Evolutionary conservation across 2,329 filamentous ascomycete genomes (phyloP), one percentile per base, ranked within the genome.

Genomic region (Tympanopsis confertula): DNA sequence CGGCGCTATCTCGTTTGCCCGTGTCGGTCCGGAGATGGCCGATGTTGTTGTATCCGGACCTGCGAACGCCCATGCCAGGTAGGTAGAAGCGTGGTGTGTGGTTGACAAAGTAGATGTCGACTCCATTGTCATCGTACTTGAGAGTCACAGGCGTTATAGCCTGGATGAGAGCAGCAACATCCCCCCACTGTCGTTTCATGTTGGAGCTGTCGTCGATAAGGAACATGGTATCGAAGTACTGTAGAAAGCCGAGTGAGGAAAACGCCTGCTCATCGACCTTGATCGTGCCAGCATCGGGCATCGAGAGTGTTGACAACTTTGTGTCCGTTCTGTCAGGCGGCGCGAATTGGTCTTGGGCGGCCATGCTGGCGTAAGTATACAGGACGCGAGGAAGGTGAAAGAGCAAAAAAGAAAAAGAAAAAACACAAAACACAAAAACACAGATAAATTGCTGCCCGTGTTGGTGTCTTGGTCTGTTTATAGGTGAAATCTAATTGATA

Each of bases 41-140:
- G 41, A 49, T 46, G 39, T 49, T 40, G 42, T 48, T 48, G 35
- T 49, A 49, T 5, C 47, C 47, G 7, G 49, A 51, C 42, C 48
- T 49, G 40, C 45, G 47, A 5, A 49, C 41, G 15, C 40, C 42
- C 43, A 48, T 45, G 15, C 47, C 47, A 2, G 47, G 46, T 41
- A 49, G 45, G 42, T 47, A 48, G 20, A 48, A 35, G 15, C 36
- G 38, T 7, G 47, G 47, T 13, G 42, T 38, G 37, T 49, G 45
- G 37, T 48, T 48, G 37, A 47, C 37, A 39, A 47, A 47, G 39
- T 47, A 47, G 39, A 47, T 38, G 41, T 47, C 47, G 40, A 49
- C 45, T 18, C 47, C 47, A 40, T 49, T 46, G 17, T 48, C 44
- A 37, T 49, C 47, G 28, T 49, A 49, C 19, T 46, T 38, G 14